These are phyloP conservation scores for Ilyonectria sp. DNA, from an alignment of 2,329 filamentous ascomycete species.

Conservation along the genomic window DNA sequence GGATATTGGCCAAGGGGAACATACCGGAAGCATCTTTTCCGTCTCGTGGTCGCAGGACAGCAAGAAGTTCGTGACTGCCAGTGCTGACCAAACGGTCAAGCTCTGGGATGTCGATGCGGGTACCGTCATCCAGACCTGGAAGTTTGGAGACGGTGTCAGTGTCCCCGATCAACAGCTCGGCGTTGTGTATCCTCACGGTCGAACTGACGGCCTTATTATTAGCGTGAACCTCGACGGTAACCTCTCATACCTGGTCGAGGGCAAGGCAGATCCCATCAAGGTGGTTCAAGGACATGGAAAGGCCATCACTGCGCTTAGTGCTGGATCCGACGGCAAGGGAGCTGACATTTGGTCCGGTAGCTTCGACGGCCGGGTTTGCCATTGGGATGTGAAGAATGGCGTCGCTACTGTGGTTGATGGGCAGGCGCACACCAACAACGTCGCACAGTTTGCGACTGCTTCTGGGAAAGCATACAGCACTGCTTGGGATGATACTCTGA, in stretches of 20 bases:
- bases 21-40: slow-evolving; percentile 93
- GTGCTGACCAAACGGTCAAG: slow-evolving; percentile 94
- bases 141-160: slow-evolving; percentile 83
- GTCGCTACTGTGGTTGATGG: slow-evolving; percentile 81
- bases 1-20: slow-evolving; percentile 85
- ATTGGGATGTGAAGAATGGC: slow-evolving; percentile 84
- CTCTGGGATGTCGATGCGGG: slow-evolving; percentile 92
- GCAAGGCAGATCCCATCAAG: slow-evolving; percentile 76
- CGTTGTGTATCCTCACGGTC: slow-evolving; percentile 88
- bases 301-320: slow-evolving; percentile 82
- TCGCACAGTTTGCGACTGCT: slow-evolving; percentile 79
- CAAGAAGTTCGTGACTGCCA: slow-evolving; percentile 89
- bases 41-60: slow-evolving; percentile 93
- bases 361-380: slow-evolving; percentile 89
- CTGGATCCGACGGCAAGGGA: slow-evolving; percentile 63
- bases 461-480: slow-evolving; percentile 83
- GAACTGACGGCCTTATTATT: slow-evolving; percentile 89
- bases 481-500: slow-evolving; percentile 94
- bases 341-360: slow-evolving; percentile 89
- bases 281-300: slow-evolving; percentile 92
- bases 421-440: slow-evolving; percentile 86
- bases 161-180: slow-evolving; percentile 93
- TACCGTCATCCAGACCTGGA: slow-evolving; percentile 85
- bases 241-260: slow-evolving; percentile 88
- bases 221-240: slow-evolving; percentile 91